Base-by-base conservation (phyloP, 2,329 filamentous ascomycete genomes). In the Furcasterigmium sp. region DNA sequence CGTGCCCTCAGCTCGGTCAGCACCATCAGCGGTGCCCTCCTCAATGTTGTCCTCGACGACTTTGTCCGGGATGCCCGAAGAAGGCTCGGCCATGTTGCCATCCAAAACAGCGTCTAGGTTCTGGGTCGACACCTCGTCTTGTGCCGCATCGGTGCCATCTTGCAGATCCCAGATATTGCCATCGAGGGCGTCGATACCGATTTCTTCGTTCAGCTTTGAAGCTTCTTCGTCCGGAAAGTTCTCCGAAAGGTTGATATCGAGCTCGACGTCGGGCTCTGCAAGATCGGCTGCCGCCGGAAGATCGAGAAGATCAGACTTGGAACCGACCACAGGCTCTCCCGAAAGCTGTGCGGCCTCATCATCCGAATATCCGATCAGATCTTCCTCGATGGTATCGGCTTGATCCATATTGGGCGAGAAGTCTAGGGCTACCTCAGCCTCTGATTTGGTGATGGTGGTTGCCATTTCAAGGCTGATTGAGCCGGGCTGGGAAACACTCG, bases 101-200 rank as follows among this genome's bases (percentile, higher is more conserved):
- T n/a, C n/a, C n/a, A n/a, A n/a, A n/a, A n/a, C n/a, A n/a, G n/a
- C n/a, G 23, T 26, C 23, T 26, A 11, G 7, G 11, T 26, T 11
- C 11, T 26, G 23, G 23, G 23, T 7, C 23, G 23, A 7, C 23
- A 7, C 11, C 23, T 11, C 23, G 23, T 26, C 23, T 7, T 7
- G 23, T 11, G 23, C 23, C 7, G 23, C 11, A 26, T 26, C 23
- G 23, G 11, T 11, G 23, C 11, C 11, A 11, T 7, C 23, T 11
- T 26, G 23, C 7, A 26, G 23, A 26, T 26, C 23, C 23, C 23
- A 26, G 11, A 14, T 14, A 35, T 35, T 35, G 7, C 8, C 18
- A 26, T 26, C 23, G 23, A 26, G 23, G 7, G 11, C 23, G 46
- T 47, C 60, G 68, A 63, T 47, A 72, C 69, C 65, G 67, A 69